phyloP scores from a whole-genome alignment of 805 yeast species.

The Yarrowia porcina region DNA sequence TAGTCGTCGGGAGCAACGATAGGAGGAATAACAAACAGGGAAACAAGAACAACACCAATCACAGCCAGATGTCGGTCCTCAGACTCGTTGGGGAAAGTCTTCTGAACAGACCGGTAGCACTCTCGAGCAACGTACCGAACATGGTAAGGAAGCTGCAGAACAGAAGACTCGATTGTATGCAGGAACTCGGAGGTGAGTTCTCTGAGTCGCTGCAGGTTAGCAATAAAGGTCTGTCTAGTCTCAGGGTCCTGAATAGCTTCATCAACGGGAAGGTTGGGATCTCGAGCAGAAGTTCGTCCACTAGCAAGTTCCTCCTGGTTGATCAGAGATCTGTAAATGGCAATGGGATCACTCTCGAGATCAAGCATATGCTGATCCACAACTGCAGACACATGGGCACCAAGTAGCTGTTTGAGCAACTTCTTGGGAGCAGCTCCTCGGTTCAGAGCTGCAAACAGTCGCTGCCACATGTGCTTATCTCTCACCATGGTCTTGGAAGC shows the following conservation, averaged over 20 bases:
- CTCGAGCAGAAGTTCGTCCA: conserved; percentile 40
- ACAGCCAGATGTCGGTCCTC: conserved; percentile 57
- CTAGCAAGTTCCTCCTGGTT: conserved; percentile 38
- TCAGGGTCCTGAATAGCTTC: conserved; percentile 74
- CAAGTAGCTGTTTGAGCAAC: conserved; percentile 39
- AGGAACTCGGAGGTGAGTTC: conserved; percentile 64
- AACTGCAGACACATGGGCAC: conserved; percentile 39
- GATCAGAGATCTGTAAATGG: conserved; percentile 34
- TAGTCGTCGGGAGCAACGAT: conserved; percentile 44
- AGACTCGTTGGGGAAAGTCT: conserved; percentile 33
- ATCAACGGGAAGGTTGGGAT: conserved; percentile 49
- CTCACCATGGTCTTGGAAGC: conserved; percentile 30
- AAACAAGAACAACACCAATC: conserved; percentile 54
- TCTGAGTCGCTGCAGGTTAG: conserved; percentile 70
- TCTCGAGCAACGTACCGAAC: conserved; percentile 55
- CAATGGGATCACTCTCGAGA: conserved; percentile 77
- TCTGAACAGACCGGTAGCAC: conserved; percentile 32
- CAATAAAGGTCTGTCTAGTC: conserved; percentile 67
- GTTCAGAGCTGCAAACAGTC: conserved; percentile 42
- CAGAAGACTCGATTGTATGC: conserved; percentile 46
- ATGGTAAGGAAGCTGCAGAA: conserved; percentile 53
- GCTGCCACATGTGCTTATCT: conserved; percentile 44
- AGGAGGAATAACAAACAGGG: conserved; percentile 40
- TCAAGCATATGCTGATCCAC: conserved; percentile 42
- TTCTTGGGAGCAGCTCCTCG: conserved; percentile 41